These are phyloP conservation scores for Calophaca sinica DNA, from an alignment of 306 rosid genomes.

Conservation along the genomic window DNA sequence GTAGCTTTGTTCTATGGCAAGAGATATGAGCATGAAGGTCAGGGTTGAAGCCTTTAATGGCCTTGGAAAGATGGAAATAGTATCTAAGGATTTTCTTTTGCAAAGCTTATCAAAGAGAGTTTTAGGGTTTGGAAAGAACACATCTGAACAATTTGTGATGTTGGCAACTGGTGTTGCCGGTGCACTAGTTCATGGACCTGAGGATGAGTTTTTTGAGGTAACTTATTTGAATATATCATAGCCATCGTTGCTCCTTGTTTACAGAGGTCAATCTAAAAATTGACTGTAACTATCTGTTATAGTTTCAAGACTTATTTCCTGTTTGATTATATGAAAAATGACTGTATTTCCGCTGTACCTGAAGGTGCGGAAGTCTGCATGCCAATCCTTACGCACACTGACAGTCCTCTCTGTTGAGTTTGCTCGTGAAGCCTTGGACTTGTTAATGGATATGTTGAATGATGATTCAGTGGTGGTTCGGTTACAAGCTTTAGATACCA, in stretches of 20 bases:
- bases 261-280: slow-evolving; percentile 21
- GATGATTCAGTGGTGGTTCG: slow-evolving; percentile 75
- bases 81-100: slow-evolving; percentile 79
- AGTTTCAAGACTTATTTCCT: slow-evolving; percentile 15
- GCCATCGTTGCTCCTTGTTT: slow-evolving; percentile 32
- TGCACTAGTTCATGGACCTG: slow-evolving; percentile 87
- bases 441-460: slow-evolving; percentile 74
- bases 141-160: slow-evolving; percentile 56
- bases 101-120: slow-evolving; percentile 87
- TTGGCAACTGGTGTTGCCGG: slow-evolving; percentile 74
- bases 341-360: slow-evolving; percentile 44
- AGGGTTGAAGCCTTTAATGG: slow-evolving; percentile 75
- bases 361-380: slow-evolving; percentile 85
- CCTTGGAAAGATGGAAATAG: slow-evolving; percentile 64
- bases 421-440: slow-evolving; percentile 69
- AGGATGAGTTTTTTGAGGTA: slow-evolving; percentile 95
- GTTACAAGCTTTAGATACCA: slow-evolving; percentile 78
- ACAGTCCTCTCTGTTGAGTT: slow-evolving; percentile 65
- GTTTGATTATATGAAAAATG: slow-evolving; percentile 18
- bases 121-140: slow-evolving; percentile 50
- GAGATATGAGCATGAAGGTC: slow-evolving; percentile 90
- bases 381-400: slow-evolving; percentile 65
- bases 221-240: slow-evolving; percentile 25
- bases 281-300: slow-evolving; percentile 27
- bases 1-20: slow-evolving; percentile 84